Conservation (phyloP, 2,329 filamentous ascomycete species). For the Hypoxylon sp. region DNA sequence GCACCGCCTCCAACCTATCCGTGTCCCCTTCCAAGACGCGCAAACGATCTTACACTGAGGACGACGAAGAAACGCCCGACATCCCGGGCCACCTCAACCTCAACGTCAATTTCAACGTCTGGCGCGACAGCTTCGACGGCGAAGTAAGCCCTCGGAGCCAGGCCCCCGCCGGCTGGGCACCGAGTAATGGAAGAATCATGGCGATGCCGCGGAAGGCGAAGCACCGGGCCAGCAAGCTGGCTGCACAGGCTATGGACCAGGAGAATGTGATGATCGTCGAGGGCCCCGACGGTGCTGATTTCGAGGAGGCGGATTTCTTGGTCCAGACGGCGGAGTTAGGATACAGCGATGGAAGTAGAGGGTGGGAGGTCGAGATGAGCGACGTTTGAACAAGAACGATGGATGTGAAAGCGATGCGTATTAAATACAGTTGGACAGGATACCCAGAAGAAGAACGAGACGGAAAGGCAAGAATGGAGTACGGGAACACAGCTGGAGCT, state of each 20-base stretch:
- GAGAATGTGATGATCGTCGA: conserved; percentile 62
- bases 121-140: conserved; percentile 53
- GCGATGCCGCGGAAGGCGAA: conserved; percentile 61
- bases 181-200: conserved; percentile 60
- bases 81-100: conserved; percentile 47
- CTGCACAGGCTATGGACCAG: conserved; percentile 56
- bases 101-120: conserved; percentile 50
- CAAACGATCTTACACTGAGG: conserved; percentile 65
- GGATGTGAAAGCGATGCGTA: neutral
- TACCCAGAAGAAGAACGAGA: conserved; percentile 12
- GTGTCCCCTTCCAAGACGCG: conserved; percentile 51
- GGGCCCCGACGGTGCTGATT: conserved; percentile 62
- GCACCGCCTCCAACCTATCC: conserved; percentile 47
- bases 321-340: conserved; percentile 55
- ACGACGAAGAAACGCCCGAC: conserved; percentile 57
- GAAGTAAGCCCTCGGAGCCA: conserved; percentile 60
- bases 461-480: neutral
- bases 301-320: conserved; percentile 78
- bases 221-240: conserved; percentile 45
- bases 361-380: conserved; percentile 61
- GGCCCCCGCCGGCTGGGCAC: conserved; percentile 55
- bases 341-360: conserved; percentile 36
- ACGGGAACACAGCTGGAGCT: conserved; percentile 7
- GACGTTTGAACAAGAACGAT: conserved; percentile 47
- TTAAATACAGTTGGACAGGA: conserved; percentile 13